Conservation (phyloP, 176 grass and related monocot species). For the Dendrocalamus sinicus region DNA sequence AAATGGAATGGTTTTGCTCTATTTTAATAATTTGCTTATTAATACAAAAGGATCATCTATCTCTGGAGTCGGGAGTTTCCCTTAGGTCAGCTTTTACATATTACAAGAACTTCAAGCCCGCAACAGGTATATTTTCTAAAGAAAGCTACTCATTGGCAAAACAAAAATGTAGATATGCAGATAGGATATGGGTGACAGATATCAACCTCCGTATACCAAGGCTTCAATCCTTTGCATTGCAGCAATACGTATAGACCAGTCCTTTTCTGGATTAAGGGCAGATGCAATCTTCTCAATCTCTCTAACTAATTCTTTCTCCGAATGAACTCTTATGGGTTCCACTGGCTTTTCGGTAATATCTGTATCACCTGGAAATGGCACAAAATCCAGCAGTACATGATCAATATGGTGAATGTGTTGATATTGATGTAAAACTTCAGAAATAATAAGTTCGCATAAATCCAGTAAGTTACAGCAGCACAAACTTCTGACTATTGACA, state of each 20-base stretch:
- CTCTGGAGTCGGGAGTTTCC: not conserved
- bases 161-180: constrained; percentile 20
- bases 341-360: constrained; percentile 72
- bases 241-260: constrained; percentile 80
- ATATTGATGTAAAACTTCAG: constrained; percentile 30
- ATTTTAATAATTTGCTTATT: not conserved
- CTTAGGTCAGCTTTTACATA: constrained; percentile 27
- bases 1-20: not conserved
- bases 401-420: constrained; percentile 17
- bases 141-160: constrained; percentile 36
- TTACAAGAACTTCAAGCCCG: not conserved
- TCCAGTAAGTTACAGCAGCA: not conserved
- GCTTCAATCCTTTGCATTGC: constrained; percentile 86
- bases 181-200: constrained; percentile 22
- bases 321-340: constrained; percentile 77
- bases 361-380: constrained; percentile 57
- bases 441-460: constrained; percentile 1
- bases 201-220: constrained; percentile 72
- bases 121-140: constrained; percentile 31
- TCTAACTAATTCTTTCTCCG: constrained; percentile 80
- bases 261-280: constrained; percentile 79
- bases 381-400: constrained; percentile 7
- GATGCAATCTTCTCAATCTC: constrained; percentile 78
- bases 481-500: not conserved
- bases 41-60: not conserved